phyloP scores from a whole-genome alignment of 75 land plant species.

The Isoetes taiwanensis region DNA sequence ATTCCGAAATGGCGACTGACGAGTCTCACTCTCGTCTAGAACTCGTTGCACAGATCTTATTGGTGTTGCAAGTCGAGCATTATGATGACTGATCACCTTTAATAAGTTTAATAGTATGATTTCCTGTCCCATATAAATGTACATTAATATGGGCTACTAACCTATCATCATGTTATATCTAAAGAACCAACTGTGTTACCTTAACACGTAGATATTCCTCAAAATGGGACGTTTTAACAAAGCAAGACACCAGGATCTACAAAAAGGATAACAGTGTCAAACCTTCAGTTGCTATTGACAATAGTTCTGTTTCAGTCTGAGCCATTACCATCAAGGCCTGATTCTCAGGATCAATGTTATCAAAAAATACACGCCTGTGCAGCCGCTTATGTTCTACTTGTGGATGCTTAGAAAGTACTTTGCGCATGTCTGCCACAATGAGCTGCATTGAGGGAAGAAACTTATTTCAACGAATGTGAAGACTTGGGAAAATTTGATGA shows the following conservation, averaged over 20 bases:
- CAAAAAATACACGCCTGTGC: slow-evolving; percentile 83
- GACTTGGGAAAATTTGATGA: too few relatives aligned
- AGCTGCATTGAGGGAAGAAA: slow-evolving; percentile 52
- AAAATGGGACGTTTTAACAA: slow-evolving; percentile 86
- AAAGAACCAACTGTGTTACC: slow-evolving; percentile 21
- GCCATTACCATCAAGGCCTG: slow-evolving; percentile 69
- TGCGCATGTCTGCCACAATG: slow-evolving; percentile 94
- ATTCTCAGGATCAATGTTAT: slow-evolving; percentile 57
- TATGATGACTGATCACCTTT: slow-evolving; percentile 87
- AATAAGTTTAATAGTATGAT: slow-evolving; percentile 68
- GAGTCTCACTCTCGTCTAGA: slow-evolving; percentile 41
- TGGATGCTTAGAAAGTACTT: slow-evolving; percentile 85
- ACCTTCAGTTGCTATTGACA: too few relatives aligned
- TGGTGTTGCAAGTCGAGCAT: slow-evolving; percentile 91
- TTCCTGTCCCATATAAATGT: slow-evolving; percentile 44
- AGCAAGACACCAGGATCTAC: slow-evolving; percentile 86
- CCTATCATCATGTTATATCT: not conserved
- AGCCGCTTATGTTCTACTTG: slow-evolving; percentile 85
- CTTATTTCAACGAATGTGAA: too few relatives aligned
- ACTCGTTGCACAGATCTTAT: slow-evolving; percentile 82
- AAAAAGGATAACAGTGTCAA: not conserved
- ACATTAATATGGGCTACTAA: not conserved
- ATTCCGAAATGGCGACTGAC: slow-evolving; percentile 52
- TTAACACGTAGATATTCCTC: slow-evolving; percentile 89
- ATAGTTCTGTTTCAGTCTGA: too few relatives aligned